These are phyloP conservation scores for Neotropicomus parvogracilis DNA, from an alignment of 1,284 basidiomycete genomes.

Conservation along the genomic window DNA sequence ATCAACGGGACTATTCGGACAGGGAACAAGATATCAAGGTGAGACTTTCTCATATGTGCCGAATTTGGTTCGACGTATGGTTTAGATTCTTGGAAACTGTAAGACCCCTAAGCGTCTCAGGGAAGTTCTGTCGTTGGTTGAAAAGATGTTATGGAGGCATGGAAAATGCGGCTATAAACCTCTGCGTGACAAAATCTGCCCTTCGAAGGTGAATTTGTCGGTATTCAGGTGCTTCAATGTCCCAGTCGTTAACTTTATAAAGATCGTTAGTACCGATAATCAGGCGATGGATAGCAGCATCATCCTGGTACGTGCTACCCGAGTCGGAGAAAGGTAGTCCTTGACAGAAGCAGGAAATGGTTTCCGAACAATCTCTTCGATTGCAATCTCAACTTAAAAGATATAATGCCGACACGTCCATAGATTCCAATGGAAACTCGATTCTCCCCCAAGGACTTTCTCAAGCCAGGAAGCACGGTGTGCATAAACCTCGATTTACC, in stretches of 20 bases:
- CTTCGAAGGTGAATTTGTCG: conserved; percentile 57
- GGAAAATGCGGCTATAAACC: conserved; percentile 67
- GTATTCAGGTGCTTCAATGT: background rate
- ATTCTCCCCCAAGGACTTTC: conserved; percentile 43
- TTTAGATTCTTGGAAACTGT: conserved; percentile 43
- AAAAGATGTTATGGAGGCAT: conserved; percentile 67
- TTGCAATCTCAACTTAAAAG: conserved; percentile 48
- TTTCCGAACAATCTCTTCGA: conserved; percentile 62
- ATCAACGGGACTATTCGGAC: conserved; percentile 53
- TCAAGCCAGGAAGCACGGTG: conserved; percentile 43
- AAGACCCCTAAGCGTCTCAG: conserved; percentile 76
- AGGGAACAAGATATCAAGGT: conserved; percentile 75
- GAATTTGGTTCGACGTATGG: background rate
- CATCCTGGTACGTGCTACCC: conserved; percentile 49
- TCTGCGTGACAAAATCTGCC: conserved; percentile 64
- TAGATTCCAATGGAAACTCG: conserved; percentile 46
- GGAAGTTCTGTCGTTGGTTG: conserved; percentile 49
- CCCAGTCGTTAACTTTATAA: conserved; percentile 1
- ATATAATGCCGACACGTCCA: conserved; percentile 36
- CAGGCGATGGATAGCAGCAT: conserved; percentile 48
- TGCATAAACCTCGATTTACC: conserved; percentile 70
- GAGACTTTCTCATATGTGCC: background rate
- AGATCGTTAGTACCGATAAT: conserved; percentile 34
- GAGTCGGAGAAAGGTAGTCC: background rate
- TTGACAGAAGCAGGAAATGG: conserved; percentile 52